phyloP scores from a whole-genome alignment of 768 basidiomycete species.

The Pisolithus tinctorius region DNA sequence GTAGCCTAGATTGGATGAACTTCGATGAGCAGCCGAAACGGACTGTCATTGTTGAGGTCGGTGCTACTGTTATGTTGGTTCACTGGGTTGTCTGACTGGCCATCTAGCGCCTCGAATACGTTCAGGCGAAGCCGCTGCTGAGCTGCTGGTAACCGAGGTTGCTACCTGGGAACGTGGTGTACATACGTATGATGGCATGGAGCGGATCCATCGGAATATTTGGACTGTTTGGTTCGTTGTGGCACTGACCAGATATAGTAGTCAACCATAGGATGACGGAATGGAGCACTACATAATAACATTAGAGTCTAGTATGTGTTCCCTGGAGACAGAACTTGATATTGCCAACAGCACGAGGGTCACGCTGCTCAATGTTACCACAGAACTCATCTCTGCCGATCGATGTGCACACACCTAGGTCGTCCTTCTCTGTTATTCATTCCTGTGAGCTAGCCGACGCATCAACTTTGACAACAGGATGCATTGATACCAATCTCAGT shows the following conservation, averaged over 20 bases:
- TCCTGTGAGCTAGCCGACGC: conserved; percentile 46
- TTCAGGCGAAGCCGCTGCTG: conserved; percentile 62
- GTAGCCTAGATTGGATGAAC: conserved; percentile 41
- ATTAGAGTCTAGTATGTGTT: no score
- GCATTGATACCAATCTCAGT: conserved; percentile 36
- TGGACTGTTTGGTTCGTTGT: neutral
- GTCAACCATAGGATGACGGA: no score
- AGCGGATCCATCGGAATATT: neutral
- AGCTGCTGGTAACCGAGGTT: conserved; percentile 52
- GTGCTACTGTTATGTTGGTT: conserved; percentile 9
- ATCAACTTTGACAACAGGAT: neutral
- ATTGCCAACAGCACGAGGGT: neutral
- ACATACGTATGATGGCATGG: neutral
- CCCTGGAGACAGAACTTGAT: no score
- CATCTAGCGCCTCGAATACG: conserved; percentile 63
- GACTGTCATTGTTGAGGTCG: conserved; percentile 67
- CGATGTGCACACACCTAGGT: conserved; percentile 69
- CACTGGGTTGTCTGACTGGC: conserved; percentile 1
- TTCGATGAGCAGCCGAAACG: conserved; percentile 41
- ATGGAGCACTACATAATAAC: no score
- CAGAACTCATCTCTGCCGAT: conserved; percentile 40
- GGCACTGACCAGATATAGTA: neutral
- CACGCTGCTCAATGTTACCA: conserved; percentile 14
- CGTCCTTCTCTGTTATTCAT: conserved; percentile 71
- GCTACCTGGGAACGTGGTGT: neutral